Conservation (phyloP, 768 basidiomycete species). For the Chalciporus piperatus region DNA sequence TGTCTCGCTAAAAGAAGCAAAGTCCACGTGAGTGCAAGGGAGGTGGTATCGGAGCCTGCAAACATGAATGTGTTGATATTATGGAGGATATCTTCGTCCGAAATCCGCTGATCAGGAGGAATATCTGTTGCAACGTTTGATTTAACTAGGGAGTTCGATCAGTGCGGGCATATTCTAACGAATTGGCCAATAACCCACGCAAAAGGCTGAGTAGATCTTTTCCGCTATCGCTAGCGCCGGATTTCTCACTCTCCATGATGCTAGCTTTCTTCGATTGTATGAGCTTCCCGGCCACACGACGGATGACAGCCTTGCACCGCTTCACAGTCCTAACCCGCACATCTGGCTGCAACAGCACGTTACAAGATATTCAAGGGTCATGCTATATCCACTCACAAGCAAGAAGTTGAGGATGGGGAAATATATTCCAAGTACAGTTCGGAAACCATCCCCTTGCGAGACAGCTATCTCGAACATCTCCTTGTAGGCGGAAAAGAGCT, state of each 20-base stretch:
- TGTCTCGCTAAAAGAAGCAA: conserved; percentile 70
- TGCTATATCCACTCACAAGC: conserved; percentile 45
- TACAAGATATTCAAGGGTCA: not conserved
- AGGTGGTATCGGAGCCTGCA: conserved; percentile 86
- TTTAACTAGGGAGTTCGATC: conserved; percentile 53
- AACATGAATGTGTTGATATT: conserved; percentile 90
- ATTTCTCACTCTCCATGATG: conserved; percentile 57
- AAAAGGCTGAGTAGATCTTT: conserved; percentile 78
- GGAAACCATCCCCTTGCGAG: conserved; percentile 47
- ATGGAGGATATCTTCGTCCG: conserved; percentile 83
- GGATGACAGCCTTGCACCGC: conserved; percentile 60
- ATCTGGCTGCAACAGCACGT: conserved; percentile 47
- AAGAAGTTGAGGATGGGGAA: conserved; percentile 51
- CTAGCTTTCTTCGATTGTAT: conserved; percentile 78
- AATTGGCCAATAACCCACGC: conserved; percentile 44
- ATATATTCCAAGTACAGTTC: conserved; percentile 53
- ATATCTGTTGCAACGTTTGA: conserved; percentile 76
- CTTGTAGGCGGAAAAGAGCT: conserved; percentile 75
- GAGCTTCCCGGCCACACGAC: conserved; percentile 67
- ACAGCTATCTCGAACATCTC: conserved; percentile 80
- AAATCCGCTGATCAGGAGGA: conserved; percentile 66
- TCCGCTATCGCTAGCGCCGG: conserved; percentile 50
- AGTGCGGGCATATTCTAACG: conserved; percentile 1
- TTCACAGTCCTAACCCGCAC: conserved; percentile 45
- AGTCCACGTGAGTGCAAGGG: conserved; percentile 82